Evolutionary conservation across 2,329 filamentous ascomycete species (phyloP), one percentile per base, ranked within the genome.

Genomic region (Fusarium sp.): DNA sequence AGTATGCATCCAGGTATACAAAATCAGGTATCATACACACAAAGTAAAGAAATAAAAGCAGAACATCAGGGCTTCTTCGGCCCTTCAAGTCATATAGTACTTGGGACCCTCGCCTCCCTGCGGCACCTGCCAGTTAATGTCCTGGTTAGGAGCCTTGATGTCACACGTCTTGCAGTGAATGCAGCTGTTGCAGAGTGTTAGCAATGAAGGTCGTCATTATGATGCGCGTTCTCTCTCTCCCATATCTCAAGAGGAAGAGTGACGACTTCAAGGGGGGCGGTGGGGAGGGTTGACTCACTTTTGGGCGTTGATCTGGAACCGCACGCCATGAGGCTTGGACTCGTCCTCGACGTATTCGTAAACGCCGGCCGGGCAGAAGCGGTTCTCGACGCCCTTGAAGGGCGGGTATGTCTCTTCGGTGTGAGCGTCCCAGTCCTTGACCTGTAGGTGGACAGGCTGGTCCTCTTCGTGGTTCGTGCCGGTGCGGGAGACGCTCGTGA

Each of bases 141-240:
- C 96, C 86, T 99, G 96, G 72, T 92, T 90, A 9, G 96, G 96
- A 18, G 94, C 96, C 86, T 99, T 99, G 86, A 99, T 99, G 83
- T 99, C 96, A 83, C 96, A 99, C 16, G 96, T 99, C 89, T 99
- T 99, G 89, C 96, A 99, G 85, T 99, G 96, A 75, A 99, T 97
- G 83, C 96, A 99, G 85, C 95, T 98, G 77, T 45, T 45, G 4
- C 9, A 31, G 22, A 62, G 10, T 57, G 66, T 74, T 50, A 76
- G 72, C 50, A 45, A 70, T 58, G 34, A 27, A 38, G 9, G 11
- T 42, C 54, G 18, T 62, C 50, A 18, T 42, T 20, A 40, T 58
- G 27, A 35, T 59, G 16, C 34, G 42, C n/a, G n/a, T 45, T n/a
- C 22, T 45, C 11, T 50, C 34, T 50, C 34, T 14, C 18, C 35